Conservation (phyloP, 805 yeast genomes). For the Pichia scutulata region DNA sequence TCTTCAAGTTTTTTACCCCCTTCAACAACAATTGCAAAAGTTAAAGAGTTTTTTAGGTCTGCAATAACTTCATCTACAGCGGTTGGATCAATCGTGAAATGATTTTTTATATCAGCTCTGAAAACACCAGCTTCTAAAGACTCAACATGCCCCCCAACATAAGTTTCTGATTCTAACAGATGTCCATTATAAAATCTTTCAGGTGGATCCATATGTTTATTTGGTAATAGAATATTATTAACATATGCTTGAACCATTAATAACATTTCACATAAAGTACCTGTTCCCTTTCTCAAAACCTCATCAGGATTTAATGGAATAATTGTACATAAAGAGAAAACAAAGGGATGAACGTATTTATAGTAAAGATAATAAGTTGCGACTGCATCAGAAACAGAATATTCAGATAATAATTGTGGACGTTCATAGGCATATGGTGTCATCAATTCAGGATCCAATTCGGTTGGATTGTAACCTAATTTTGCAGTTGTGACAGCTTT, state of each 20-base stretch:
- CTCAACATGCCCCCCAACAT: slow-evolving; percentile 98
- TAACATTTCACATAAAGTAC: slow-evolving; percentile 96
- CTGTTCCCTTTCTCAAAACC: slow-evolving; percentile 92
- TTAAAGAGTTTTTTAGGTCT: slow-evolving; percentile 69
- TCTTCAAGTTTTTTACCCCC: slow-evolving; percentile 65
- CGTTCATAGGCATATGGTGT: slow-evolving; percentile 93
- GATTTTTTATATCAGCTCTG: slow-evolving; percentile 72
- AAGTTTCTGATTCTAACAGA: slow-evolving; percentile 87
- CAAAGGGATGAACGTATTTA: slow-evolving; percentile 96
- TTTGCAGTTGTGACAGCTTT: slow-evolving; percentile 96
- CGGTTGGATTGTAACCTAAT: slow-evolving; percentile 92
- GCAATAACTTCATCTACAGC: slow-evolving; percentile 73
- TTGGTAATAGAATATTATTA: slow-evolving; percentile 71
- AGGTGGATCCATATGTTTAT: slow-evolving; percentile 89
- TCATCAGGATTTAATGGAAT: slow-evolving; percentile 97
- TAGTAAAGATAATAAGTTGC: slow-evolving; percentile 94
- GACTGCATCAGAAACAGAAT: slow-evolving; percentile 98
- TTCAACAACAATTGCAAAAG: slow-evolving; percentile 80
- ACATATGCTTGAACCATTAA: slow-evolving; percentile 93
- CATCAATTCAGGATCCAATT: slow-evolving; percentile 95
- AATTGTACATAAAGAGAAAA: slow-evolving; percentile 90
- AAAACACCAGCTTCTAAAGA: slow-evolving; percentile 97
- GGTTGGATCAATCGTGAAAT: slow-evolving; percentile 71
- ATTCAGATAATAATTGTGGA: slow-evolving; percentile 89
- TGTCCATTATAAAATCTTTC: slow-evolving; percentile 95